Evolutionary conservation across 1,139 yeast genomes (phyloP).

Genomic region (Blastobotrys malaysiensis): DNA sequence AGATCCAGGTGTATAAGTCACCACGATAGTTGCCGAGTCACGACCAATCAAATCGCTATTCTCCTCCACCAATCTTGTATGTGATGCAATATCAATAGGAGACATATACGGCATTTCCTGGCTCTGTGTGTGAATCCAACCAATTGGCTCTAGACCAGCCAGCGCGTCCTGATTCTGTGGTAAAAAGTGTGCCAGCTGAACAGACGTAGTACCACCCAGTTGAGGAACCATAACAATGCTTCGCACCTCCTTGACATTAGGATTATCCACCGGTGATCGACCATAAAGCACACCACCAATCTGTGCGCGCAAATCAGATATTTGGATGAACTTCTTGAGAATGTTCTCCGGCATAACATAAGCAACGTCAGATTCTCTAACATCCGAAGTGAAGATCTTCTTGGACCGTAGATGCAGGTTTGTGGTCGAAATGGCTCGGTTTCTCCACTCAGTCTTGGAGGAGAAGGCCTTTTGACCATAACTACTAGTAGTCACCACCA

Average conservation of each 20-base stretch:
- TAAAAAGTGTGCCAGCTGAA: conserved; percentile 50
- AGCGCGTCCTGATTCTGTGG: conserved; percentile 38
- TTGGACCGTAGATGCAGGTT: conserved; percentile 68
- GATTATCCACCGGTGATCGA: conserved; percentile 61
- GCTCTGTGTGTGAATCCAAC: conserved; percentile 59
- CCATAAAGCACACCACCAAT: conserved; percentile 83
- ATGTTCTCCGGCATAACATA: conserved; percentile 80
- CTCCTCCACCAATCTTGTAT: conserved; percentile 41
- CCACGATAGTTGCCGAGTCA: conserved; percentile 53
- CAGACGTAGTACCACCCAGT: conserved; percentile 63
- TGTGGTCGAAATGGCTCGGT: conserved; percentile 74
- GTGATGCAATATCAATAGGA: conserved; percentile 67
- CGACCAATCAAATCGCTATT: conserved; percentile 35
- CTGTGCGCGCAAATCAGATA: conserved; percentile 77
- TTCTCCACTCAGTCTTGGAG: conserved; percentile 90
- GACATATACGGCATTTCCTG: conserved; percentile 57
- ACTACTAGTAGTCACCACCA: conserved; percentile 85
- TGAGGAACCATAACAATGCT: conserved; percentile 84
- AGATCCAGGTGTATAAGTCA: conserved; percentile 79
- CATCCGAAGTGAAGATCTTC: conserved; percentile 63
- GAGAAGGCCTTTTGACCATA: conserved; percentile 82
- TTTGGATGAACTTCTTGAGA: conserved; percentile 68
- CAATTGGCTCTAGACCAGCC: conserved; percentile 36
- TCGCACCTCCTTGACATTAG: conserved; percentile 68
- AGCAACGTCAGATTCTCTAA: conserved; percentile 49